Percentiles rank a stretch among this genome's conserved stretches.
These are phyloP conservation scores for Russula olivacea DNA, from an alignment of 768 basidiomycete species.

Conservation along the genomic window DNA sequence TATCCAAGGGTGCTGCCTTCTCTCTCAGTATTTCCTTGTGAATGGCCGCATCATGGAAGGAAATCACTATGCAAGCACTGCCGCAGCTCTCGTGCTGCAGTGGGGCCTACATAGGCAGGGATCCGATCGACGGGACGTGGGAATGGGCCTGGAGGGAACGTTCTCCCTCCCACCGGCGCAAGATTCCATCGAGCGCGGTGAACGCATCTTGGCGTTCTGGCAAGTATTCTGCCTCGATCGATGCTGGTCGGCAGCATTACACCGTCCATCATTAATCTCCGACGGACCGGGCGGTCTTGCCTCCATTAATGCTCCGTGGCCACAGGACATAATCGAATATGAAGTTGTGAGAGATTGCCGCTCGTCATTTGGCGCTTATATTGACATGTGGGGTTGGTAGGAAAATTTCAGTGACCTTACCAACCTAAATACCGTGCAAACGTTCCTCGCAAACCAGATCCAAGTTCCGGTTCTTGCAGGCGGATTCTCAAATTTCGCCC, in stretches of 20 bases:
- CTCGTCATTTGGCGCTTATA: not conserved
- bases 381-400: conserved; percentile 32
- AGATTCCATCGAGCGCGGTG: conserved; percentile 56
- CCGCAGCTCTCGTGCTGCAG: conserved; percentile 67
- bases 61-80: conserved; percentile 68
- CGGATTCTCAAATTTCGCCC: conserved; percentile 56
- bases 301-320: conserved; percentile 71
- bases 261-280: conserved; percentile 58
- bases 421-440: conserved; percentile 52
- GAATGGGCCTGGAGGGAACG: conserved; percentile 30
- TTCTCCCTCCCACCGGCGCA: conserved; percentile 54
- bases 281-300: conserved; percentile 54
- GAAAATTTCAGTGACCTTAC: conserved; percentile 49
- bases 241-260: conserved; percentile 72
- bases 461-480: conserved; percentile 43
- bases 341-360: conserved; percentile 46
- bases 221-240: conserved; percentile 76
- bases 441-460: conserved; percentile 51
- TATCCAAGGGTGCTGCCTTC: conserved; percentile 68
- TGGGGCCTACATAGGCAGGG: conserved; percentile 54
- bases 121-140: conserved; percentile 33
- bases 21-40: conserved; percentile 70
- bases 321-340: conserved; percentile 66
- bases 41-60: conserved; percentile 77
- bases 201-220: conserved; percentile 75